Evolutionary conservation across 2,329 filamentous ascomycete genomes (phyloP).

Genomic region (Capronia americana): DNA sequence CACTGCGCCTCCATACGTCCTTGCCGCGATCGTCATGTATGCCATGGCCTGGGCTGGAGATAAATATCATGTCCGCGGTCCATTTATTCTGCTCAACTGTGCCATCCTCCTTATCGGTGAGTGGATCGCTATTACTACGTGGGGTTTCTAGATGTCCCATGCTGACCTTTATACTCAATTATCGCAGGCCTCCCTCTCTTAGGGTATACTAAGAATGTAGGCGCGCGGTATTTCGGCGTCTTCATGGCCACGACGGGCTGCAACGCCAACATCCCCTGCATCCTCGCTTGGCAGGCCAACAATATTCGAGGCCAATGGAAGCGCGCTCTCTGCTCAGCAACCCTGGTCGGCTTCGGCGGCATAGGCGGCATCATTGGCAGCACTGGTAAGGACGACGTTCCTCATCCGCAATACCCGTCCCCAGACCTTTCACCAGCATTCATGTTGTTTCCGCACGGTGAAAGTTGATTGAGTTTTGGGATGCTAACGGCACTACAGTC

Average conservation of each 20-base stretch:
- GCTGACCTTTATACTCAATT: constrained; percentile 6
- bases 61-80: constrained; percentile 56
- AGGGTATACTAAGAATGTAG: constrained; percentile 34
- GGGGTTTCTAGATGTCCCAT: not conserved
- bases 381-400: constrained; percentile 48
- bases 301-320: constrained; percentile 90
- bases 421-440: not conserved
- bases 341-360: constrained; percentile 76
- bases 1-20: constrained; percentile 70
- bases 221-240: constrained; percentile 72
- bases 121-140: not conserved
- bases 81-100: not conserved
- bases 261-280: constrained; percentile 70
- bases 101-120: not conserved
- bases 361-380: constrained; percentile 78
- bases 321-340: constrained; percentile 77
- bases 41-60: constrained; percentile 69
- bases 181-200: constrained; percentile 67
- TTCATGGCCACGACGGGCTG: constrained; percentile 62
- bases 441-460: not conserved
- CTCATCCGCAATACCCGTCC: no score
- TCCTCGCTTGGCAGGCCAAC: constrained; percentile 81
- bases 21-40: constrained; percentile 64
- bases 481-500: constrained; percentile 44
- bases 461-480: not conserved